These are phyloP conservation scores for Parasitella parasitica DNA, from an alignment of 371 early-diverging fungal genomes.

Conservation along the genomic window DNA sequence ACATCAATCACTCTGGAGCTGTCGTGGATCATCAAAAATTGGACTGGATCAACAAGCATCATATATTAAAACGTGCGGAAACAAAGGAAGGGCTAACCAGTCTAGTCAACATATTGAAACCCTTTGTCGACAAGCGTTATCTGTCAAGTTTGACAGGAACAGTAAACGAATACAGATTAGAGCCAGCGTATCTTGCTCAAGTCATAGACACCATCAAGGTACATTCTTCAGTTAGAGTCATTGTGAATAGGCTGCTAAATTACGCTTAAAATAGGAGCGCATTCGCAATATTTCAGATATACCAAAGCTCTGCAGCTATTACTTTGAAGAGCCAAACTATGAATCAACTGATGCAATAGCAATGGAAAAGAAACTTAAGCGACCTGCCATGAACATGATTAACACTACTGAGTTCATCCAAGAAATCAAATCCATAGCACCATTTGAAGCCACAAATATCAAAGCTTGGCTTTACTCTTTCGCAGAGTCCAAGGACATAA, in stretches of 20 bases:
- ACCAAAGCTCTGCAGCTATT: slow-evolving; percentile 56
- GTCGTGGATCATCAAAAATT: slow-evolving; percentile 79
- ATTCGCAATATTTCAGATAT: slow-evolving; percentile 62
- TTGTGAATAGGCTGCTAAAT: background rate
- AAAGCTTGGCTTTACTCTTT: slow-evolving; percentile 31
- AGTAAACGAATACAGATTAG: slow-evolving; percentile 20
- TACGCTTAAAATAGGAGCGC: slow-evolving; percentile 33
- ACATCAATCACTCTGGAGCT: slow-evolving; percentile 75
- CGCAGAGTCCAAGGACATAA: slow-evolving; percentile 32
- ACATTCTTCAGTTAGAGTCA: background rate
- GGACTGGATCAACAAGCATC: slow-evolving; percentile 85
- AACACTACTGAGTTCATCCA: slow-evolving; percentile 14
- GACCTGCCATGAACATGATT: slow-evolving; percentile 34
- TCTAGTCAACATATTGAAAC: slow-evolving; percentile 38
- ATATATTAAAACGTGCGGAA: slow-evolving; percentile 56
- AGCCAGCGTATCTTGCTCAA: slow-evolving; percentile 38
- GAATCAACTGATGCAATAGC: slow-evolving; percentile 45
- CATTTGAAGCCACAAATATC: slow-evolving; percentile 30
- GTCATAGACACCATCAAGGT: slow-evolving; percentile 54
- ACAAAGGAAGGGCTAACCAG: slow-evolving; percentile 44
- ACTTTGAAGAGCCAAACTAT: slow-evolving; percentile 58
- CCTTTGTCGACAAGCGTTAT: slow-evolving; percentile 28
- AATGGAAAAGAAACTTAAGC: slow-evolving; percentile 49
- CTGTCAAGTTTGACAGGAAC: slow-evolving; percentile 12
- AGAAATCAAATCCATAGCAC: slow-evolving; percentile 15